Evolutionary conservation across 208 protist species (phyloP).

Genomic region (Trypanosoma avium): DNA sequence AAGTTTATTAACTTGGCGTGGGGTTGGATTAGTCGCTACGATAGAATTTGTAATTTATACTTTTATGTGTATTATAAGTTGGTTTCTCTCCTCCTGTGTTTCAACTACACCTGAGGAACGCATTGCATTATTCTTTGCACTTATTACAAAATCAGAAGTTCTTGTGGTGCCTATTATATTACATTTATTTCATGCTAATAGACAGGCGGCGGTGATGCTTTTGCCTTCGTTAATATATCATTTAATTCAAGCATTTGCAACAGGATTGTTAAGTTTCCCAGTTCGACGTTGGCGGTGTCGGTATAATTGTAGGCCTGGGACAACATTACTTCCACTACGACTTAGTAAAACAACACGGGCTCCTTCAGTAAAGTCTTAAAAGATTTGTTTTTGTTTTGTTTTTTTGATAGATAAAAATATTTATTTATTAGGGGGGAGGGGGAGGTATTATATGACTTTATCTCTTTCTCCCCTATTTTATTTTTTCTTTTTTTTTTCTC

Average conservation of each 20-base stretch:
- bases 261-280: slow-evolving; percentile 17
- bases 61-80: slow-evolving; percentile 15
- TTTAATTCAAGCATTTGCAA: slow-evolving; percentile 27
- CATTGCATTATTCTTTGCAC: slow-evolving; percentile 32
- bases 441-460: no score
- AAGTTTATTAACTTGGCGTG: slow-evolving; percentile 15
- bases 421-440: no score
- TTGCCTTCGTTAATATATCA: slow-evolving; percentile 27
- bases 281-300: slow-evolving; percentile 34
- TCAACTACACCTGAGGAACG: slow-evolving; percentile 28
- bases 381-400: background rate
- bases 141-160: slow-evolving; percentile 34
- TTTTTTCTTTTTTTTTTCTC: no score
- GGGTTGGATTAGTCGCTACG: slow-evolving; percentile 12
- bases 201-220: slow-evolving; percentile 10
- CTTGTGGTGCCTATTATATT: slow-evolving; percentile 32
- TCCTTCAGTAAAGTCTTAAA: background rate
- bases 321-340: slow-evolving; percentile 35
- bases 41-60: slow-evolving; percentile 12
- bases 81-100: slow-evolving; percentile 9
- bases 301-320: slow-evolving; percentile 41
- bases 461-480: no score
- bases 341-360: slow-evolving; percentile 18
- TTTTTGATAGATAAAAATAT: background rate
- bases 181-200: slow-evolving; percentile 16